Percentiles rank a stretch among this genome's conserved stretches.
Evolutionary conservation across 805 yeast species (phyloP).

Genomic region (Ogataea neopini): DNA sequence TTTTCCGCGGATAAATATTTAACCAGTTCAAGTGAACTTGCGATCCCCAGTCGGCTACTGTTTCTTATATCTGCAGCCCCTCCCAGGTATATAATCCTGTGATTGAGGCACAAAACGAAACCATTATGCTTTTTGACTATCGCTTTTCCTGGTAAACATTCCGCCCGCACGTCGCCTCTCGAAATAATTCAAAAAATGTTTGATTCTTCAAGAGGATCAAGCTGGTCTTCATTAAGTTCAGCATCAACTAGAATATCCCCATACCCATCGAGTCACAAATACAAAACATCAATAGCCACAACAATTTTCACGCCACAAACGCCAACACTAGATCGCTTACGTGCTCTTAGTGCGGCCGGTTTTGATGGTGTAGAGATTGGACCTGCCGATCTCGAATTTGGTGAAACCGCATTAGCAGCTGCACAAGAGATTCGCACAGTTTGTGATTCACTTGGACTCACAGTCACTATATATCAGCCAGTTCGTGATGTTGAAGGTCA

Average conservation of each 20-base stretch:
- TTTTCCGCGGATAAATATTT: neutral
- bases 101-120: neutral
- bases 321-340: neutral
- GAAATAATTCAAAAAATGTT: neutral
- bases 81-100: neutral
- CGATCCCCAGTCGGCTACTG: neutral
- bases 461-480: constrained; percentile 6
- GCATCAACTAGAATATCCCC: constrained; percentile 4
- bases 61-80: neutral
- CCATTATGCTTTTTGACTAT: neutral
- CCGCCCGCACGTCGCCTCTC: neutral
- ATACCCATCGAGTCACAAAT: neutral
- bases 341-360: constrained; percentile 6
- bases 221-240: constrained; percentile 5
- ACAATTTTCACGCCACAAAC: neutral
- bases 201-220: constrained; percentile 6
- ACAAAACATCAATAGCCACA: constrained; percentile 5
- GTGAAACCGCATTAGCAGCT: neutral
- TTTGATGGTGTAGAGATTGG: constrained; percentile 8
- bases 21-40: neutral
- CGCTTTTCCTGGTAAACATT: neutral
- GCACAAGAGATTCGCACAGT: constrained; percentile 1
- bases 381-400: constrained; percentile 4
- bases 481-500: constrained; percentile 9
- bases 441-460: constrained; percentile 1